Conservation (phyloP, 2,329 filamentous ascomycete genomes). For the Alternaria alternata region DNA sequence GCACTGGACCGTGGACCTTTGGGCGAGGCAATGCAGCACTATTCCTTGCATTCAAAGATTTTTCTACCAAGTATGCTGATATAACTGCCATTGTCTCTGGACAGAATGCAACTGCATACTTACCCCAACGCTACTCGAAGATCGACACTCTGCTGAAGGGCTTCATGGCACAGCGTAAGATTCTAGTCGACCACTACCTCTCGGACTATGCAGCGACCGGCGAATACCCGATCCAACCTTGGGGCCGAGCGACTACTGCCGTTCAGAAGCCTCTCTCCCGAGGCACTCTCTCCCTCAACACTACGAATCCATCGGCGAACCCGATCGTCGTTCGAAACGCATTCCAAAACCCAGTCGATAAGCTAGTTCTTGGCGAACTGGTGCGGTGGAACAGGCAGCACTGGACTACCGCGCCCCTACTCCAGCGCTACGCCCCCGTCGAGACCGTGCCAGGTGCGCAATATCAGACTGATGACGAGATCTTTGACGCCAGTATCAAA, state of each 20-base stretch:
- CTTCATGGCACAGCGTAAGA: conserved; percentile 17
- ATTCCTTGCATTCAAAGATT: conserved; percentile 17
- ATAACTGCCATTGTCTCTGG: conserved; percentile 12
- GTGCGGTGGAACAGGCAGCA: conserved; percentile 45
- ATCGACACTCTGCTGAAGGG: conserved; percentile 17
- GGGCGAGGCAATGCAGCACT: conserved; percentile 15
- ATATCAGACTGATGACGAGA: conserved; percentile 27
- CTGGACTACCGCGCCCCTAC: conserved; percentile 37
- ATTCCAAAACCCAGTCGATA: conserved; percentile 45
- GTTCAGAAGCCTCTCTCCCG: conserved; percentile 33
- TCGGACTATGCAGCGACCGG: conserved; percentile 31
- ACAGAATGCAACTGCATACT: conserved; percentile 18
- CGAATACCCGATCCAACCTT: conserved; percentile 32
- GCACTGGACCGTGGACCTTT: conserved; percentile 33
- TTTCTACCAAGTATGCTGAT: conserved; percentile 13
- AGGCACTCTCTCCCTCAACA: conserved; percentile 47
- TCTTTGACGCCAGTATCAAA: conserved; percentile 14
- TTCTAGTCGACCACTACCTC: conserved; percentile 15
- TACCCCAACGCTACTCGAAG: conserved; percentile 17
- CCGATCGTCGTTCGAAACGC: conserved; percentile 43
- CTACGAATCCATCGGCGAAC: conserved; percentile 34
- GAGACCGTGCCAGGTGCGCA: conserved; percentile 38
- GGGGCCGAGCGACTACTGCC: conserved; percentile 14
- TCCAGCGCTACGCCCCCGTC: conserved; percentile 37
- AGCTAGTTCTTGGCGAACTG: conserved; percentile 37